Conservation (phyloP, 345 rosid species). For the Erucastrum elatum region DNA sequence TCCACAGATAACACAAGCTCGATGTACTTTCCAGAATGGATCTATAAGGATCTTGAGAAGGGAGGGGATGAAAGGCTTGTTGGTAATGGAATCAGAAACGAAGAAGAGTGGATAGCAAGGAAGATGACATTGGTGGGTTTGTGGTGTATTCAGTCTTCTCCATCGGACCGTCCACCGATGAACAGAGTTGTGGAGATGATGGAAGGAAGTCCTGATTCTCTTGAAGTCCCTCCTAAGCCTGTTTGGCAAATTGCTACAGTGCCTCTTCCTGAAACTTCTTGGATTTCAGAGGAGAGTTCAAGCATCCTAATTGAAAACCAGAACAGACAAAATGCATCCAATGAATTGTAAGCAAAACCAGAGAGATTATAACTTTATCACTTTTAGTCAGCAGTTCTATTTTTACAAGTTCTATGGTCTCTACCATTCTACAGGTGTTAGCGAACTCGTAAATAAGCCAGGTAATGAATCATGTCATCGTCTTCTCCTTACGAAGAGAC, state of each 20-base stretch:
- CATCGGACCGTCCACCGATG: conserved; percentile 35
- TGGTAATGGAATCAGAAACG: background rate
- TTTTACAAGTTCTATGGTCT: background rate
- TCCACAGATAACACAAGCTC: conserved; percentile 24
- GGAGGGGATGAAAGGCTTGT: background rate
- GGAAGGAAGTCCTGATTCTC: conserved; percentile 33
- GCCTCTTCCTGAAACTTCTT: conserved; percentile 23
- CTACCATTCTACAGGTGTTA: background rate
- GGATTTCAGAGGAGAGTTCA: background rate
- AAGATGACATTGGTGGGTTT: conserved; percentile 39
- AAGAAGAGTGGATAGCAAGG: conserved; percentile 21
- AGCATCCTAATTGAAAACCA: background rate
- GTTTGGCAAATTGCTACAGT: background rate
- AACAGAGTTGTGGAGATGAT: conserved; percentile 41
- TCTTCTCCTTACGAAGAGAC: too few species aligned
- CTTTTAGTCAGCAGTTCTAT: background rate
- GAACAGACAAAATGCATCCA: background rate
- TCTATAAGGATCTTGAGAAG: conserved; percentile 38
- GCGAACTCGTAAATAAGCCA: background rate
- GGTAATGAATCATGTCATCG: background rate
- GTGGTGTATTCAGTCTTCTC: conserved; percentile 44
- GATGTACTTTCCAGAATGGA: conserved; percentile 41
- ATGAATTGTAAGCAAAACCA: background rate
- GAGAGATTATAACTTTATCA: background rate
- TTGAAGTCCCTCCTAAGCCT: conserved; percentile 35